phyloP scores from a whole-genome alignment of 768 basidiomycete species.

The Amanita inopinata region DNA sequence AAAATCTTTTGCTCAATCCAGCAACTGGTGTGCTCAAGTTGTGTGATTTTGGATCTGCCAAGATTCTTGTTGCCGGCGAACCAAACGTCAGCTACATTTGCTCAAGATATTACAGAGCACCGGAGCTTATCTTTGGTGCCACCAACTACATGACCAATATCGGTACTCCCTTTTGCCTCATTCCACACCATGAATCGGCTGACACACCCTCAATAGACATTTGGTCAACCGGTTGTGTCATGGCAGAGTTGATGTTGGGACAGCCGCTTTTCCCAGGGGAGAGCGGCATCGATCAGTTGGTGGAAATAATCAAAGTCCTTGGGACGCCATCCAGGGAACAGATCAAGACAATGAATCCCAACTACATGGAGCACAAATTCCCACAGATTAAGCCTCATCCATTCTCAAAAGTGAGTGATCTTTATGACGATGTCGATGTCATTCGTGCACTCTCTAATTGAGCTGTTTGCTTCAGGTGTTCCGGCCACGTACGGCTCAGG shows the following conservation, averaged over 20 bases:
- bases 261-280: slow-evolving; percentile 99
- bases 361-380: slow-evolving; percentile 99
- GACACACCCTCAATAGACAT: slow-evolving; percentile 52
- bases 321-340: slow-evolving; percentile 98
- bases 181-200: slow-evolving; percentile 8
- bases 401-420: slow-evolving; percentile 74
- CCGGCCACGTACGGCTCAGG: slow-evolving; percentile 91
- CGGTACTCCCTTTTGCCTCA: slow-evolving; percentile 38
- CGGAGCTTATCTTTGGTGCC: slow-evolving; percentile 98
- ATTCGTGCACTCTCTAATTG: no score
- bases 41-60: slow-evolving; percentile 98
- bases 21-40: slow-evolving; percentile 94
- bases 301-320: slow-evolving; percentile 99
- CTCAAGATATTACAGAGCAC: slow-evolving; percentile 98
- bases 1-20: slow-evolving; percentile 96
- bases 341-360: slow-evolving; percentile 99
- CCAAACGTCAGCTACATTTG: slow-evolving; percentile 99
- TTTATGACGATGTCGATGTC: no score
- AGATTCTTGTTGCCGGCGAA: slow-evolving; percentile 95
- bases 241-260: slow-evolving; percentile 99
- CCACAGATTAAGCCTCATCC: slow-evolving; percentile 99
- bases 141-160: slow-evolving; percentile 99
- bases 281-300: slow-evolving; percentile 96
- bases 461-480: no score
- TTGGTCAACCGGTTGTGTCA: slow-evolving; percentile 99